A percentile compares a stretch with the other conserved stretches of the same genome.
These are phyloP conservation scores for Fusarium sp. DNA, from an alignment of 2,329 filamentous ascomycete species.

Conservation along the genomic window DNA sequence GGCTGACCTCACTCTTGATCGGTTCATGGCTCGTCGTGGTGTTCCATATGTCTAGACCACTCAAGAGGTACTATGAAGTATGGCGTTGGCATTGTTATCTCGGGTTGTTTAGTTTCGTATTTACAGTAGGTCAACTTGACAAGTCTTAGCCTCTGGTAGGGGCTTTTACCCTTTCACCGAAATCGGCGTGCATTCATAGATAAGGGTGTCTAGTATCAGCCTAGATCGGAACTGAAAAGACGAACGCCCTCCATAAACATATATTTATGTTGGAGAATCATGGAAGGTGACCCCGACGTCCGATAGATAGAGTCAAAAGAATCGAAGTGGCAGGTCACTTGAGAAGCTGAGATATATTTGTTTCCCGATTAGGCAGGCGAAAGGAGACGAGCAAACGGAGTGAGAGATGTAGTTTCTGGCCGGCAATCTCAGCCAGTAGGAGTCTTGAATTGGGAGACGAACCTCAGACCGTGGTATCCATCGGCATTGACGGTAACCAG, in stretches of 20 bases:
- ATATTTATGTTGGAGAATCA: neutral
- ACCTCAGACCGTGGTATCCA: conserved; percentile 21
- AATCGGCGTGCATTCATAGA: conserved; percentile 7
- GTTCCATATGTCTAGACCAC: neutral
- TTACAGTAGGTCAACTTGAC: neutral
- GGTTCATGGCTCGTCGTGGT: neutral
- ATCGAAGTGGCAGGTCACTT: conserved; percentile 2
- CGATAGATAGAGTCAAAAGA: neutral
- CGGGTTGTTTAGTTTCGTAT: conserved; percentile 10
- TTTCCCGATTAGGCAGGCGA: conserved; percentile 35
- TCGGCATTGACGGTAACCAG: conserved; percentile 41
- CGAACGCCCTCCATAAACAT: conserved; percentile 5
- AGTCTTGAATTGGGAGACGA: conserved; percentile 30
- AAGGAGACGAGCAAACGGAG: conserved; percentile 22
- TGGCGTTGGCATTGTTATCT: conserved; percentile 29
- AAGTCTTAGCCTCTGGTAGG: neutral
- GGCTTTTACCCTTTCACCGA: neutral
- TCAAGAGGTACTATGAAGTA: conserved; percentile 16
- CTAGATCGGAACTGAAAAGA: neutral
- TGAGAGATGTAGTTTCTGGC: conserved; percentile 5
- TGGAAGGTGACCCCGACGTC: conserved; percentile 8
- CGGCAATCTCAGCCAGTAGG: conserved; percentile 29
- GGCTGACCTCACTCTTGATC: conserved; percentile 4
- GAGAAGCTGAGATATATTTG: conserved; percentile 15
- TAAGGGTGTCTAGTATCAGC: neutral